Percentiles rank a stretch among this genome's conserved stretches.
phyloP scores from a whole-genome alignment of 1,284 basidiomycete species.

The Naganishia cerealis region DNA sequence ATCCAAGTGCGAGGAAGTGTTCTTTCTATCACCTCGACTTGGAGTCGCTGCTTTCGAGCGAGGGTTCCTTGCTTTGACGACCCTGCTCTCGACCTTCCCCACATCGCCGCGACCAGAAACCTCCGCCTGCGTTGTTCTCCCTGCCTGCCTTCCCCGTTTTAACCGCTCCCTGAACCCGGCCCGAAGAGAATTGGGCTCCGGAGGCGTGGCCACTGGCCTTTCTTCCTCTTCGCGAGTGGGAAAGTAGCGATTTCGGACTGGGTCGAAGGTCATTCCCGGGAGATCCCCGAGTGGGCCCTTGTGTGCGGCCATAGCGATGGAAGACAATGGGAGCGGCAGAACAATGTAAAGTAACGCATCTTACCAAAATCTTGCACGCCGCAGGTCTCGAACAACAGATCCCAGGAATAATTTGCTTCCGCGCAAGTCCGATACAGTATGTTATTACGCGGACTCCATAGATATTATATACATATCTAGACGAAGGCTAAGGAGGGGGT shows the following conservation, averaged over 20 bases:
- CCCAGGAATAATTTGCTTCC: not conserved
- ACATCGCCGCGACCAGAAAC: not conserved
- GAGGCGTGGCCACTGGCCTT: not conserved
- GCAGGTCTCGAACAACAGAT: no score
- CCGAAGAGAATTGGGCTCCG: not conserved
- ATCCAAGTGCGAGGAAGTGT: not conserved
- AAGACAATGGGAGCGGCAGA: no score
- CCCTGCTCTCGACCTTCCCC: not conserved
- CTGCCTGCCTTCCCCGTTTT: not conserved
- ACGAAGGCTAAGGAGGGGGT: no score
- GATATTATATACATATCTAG: no score
- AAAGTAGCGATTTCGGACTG: slow-evolving; percentile 46
- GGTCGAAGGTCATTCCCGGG: slow-evolving; percentile 47
- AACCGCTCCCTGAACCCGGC: slow-evolving; percentile 1
- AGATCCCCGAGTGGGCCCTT: slow-evolving; percentile 45
- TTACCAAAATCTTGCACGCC: no score
- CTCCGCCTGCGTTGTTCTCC: not conserved
- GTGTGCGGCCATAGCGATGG: not conserved
- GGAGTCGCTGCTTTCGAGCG: not conserved
- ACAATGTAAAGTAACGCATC: no score
- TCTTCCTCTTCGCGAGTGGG: slow-evolving; percentile 37
- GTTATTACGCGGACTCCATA: no score
- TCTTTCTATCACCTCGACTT: not conserved
- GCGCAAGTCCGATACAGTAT: no score
- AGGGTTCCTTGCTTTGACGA: slow-evolving; percentile 1